phyloP scores from a whole-genome alignment of 2,329 filamentous ascomycete genomes.

The Neonectria punicea region DNA sequence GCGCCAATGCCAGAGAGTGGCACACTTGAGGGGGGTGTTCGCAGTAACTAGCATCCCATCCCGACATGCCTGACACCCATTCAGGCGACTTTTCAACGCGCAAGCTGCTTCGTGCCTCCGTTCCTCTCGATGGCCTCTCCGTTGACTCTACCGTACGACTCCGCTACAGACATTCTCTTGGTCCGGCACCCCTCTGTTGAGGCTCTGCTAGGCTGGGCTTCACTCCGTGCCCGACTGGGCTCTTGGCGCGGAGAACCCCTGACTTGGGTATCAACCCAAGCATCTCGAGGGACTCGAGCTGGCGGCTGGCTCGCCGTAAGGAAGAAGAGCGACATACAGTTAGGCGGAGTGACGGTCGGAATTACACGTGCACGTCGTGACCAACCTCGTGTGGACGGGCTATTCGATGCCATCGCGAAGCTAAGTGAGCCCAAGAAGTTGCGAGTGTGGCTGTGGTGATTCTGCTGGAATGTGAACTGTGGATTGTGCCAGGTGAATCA shows the following conservation, averaged over 20 bases:
- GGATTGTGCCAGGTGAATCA: conserved; percentile 19
- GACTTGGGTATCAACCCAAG: conserved; percentile 27
- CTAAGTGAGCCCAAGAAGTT: background rate
- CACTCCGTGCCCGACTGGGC: conserved; percentile 23
- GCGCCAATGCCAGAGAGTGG: conserved; percentile 19
- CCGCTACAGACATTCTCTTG: conserved; percentile 4
- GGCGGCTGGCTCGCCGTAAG: conserved; percentile 1
- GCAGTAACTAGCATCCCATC: conserved; percentile 9
- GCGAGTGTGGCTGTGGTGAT: conserved; percentile 10
- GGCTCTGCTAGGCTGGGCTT: conserved; percentile 24
- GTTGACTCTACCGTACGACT: conserved; percentile 9
- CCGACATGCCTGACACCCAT: conserved; percentile 2
- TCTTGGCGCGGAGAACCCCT: conserved; percentile 11
- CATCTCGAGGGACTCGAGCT: background rate
- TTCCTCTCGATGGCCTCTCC: conserved; percentile 9
- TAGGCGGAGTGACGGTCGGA: background rate
- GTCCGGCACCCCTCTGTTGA: conserved; percentile 16
- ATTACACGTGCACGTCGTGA: conserved; percentile 7
- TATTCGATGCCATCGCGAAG: conserved; percentile 5
- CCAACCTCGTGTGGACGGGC: conserved; percentile 1
- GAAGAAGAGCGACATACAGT: background rate
- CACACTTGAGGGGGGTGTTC: conserved; percentile 11
- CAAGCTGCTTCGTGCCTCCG: conserved; percentile 8
- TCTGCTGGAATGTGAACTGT: conserved; percentile 9
- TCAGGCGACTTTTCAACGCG: conserved; percentile 12